A percentile compares a stretch with the other conserved stretches of the same genome.
phyloP scores from a whole-genome alignment of 192 early-diverging fungal species.

The Entomortierella chlamydospora region DNA sequence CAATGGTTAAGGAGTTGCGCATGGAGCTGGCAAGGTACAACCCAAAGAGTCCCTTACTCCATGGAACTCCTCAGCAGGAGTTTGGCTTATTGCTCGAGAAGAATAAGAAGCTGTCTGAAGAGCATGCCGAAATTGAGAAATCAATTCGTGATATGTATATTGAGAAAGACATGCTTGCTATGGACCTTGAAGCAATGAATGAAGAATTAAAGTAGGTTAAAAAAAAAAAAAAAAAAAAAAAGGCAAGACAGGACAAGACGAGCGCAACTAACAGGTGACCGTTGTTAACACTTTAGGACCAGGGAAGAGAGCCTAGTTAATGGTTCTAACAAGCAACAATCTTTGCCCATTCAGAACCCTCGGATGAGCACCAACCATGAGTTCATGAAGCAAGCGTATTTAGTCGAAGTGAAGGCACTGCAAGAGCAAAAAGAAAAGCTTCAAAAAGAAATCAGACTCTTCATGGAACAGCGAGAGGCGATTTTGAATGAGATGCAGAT shows the following conservation, averaged over 20 bases:
- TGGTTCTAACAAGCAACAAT: not conserved
- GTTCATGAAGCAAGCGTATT: constrained; percentile 58
- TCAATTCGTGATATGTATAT: constrained; percentile 40
- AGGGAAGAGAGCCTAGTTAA: constrained; percentile 52
- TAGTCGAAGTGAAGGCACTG: constrained; percentile 59
- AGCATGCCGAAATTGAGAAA: constrained; percentile 41
- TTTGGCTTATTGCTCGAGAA: constrained; percentile 20
- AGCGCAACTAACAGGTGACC: no score
- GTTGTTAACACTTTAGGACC: no score
- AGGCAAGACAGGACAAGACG: not conserved
- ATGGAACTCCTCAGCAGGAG: constrained; percentile 44
- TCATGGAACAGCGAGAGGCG: constrained; percentile 62
- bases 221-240: not conserved
- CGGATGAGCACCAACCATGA: constrained; percentile 57
- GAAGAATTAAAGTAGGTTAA: constrained; percentile 41
- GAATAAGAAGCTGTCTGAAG: constrained; percentile 22
- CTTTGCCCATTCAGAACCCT: constrained; percentile 25
- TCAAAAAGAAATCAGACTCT: constrained; percentile 54
- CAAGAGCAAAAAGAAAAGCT: constrained; percentile 59
- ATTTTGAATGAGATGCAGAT: constrained; percentile 62
- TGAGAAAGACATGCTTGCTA: constrained; percentile 46
- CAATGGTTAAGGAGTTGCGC: constrained; percentile 26
- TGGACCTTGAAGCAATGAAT: constrained; percentile 50
- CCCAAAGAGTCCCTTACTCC: constrained; percentile 33
- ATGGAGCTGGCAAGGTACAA: constrained; percentile 38